Evolutionary conservation across 2,329 filamentous ascomycete species (phyloP).

Genomic region (Graphiopsis chlorocephala): DNA sequence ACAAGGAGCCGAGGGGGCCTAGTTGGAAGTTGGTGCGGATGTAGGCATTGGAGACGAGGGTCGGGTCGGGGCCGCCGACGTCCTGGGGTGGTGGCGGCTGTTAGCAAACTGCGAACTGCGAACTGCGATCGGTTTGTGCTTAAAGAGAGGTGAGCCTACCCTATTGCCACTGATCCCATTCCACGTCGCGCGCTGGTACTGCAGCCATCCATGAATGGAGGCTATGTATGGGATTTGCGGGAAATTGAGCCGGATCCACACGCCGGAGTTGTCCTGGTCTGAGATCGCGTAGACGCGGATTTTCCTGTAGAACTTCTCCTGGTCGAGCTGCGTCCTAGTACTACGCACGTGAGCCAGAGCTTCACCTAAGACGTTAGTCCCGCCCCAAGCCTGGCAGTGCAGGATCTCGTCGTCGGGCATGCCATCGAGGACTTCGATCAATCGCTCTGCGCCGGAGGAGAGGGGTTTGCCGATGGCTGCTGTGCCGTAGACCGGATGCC

Average conservation of each 20-base stretch:
- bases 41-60: conserved; percentile 51
- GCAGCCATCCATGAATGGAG: conserved; percentile 56
- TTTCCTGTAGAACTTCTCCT: conserved; percentile 39
- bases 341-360: conserved; percentile 42
- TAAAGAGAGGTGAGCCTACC: not conserved
- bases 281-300: conserved; percentile 56
- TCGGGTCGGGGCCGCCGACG: conserved; percentile 48
- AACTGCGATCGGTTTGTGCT: not conserved
- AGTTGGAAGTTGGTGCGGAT: conserved; percentile 54
- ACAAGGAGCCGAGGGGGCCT: conserved; percentile 43
- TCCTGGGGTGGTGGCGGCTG: conserved; percentile 41
- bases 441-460: conserved; percentile 23
- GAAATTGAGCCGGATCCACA: conserved; percentile 55
- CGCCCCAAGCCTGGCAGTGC: conserved; percentile 51
- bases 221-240: conserved; percentile 57
- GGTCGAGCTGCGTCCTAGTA: conserved; percentile 30
- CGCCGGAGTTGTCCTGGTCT: conserved; percentile 58
- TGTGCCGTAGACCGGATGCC: conserved; percentile 39
- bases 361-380: conserved; percentile 51
- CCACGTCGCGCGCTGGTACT: conserved; percentile 56
- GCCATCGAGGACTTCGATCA: conserved; percentile 25
- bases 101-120: not conserved
- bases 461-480: conserved; percentile 32
- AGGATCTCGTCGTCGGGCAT: conserved; percentile 38
- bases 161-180: conserved; percentile 53